phyloP scores from a whole-genome alignment of 2,329 filamentous ascomycete genomes.

The Stagonosporopsis cucurbitacearum region DNA sequence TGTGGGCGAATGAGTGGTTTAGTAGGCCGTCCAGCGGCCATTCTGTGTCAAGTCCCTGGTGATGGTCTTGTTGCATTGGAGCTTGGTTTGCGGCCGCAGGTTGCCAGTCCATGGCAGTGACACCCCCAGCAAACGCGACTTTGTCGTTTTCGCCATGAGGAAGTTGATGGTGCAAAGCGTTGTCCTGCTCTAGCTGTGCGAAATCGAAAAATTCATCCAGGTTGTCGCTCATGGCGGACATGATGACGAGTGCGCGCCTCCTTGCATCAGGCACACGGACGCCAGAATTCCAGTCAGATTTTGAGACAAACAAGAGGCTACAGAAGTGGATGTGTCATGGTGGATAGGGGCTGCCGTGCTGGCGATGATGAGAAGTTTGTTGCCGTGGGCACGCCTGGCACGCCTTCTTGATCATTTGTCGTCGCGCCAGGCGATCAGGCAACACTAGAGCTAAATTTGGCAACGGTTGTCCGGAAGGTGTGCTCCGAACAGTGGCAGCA shows the following conservation, averaged over 20 bases:
- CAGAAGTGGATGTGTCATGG: background rate
- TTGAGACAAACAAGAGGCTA: background rate
- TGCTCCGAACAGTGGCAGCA: background rate
- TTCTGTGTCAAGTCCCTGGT: background rate
- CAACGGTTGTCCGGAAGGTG: background rate
- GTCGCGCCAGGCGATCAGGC: conserved; percentile 13
- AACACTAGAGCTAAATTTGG: conserved; percentile 11
- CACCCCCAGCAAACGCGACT: conserved; percentile 1
- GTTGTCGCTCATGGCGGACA: conserved; percentile 23
- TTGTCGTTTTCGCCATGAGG: background rate
- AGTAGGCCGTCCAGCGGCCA: conserved; percentile 1
- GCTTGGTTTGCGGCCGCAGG: background rate
- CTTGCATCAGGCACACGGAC: background rate
- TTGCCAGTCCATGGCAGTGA: conserved; percentile 39
- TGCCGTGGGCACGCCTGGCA: conserved; percentile 1
- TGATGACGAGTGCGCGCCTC: background rate
- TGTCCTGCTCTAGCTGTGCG: conserved; percentile 35
- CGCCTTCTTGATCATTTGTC: conserved; percentile 12
- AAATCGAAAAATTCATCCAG: conserved; percentile 48
- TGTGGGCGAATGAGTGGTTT: background rate
- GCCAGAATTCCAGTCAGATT: background rate
- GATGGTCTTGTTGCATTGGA: background rate
- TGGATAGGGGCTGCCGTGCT: conserved; percentile 1
- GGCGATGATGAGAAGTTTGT: conserved; percentile 8
- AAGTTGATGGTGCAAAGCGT: conserved; percentile 7